A percentile compares a stretch with the other conserved stretches of the same genome.
These are phyloP conservation scores for Solanum dulcamara DNA, from an alignment of 257 asterid species.

Conservation along the genomic window DNA sequence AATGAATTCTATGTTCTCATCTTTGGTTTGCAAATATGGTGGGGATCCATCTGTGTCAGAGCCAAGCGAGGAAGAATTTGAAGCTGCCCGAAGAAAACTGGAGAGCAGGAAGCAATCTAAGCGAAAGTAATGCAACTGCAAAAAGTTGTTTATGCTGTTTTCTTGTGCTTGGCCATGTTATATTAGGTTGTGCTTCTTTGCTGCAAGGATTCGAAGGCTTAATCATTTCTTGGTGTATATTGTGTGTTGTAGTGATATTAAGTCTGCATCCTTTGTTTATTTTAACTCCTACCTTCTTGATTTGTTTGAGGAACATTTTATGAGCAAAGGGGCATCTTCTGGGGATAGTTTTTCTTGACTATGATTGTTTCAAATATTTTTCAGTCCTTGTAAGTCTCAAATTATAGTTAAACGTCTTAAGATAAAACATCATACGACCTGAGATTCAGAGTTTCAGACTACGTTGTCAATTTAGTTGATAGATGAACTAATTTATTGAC, in stretches of 20 bases:
- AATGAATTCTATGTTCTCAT: slow-evolving; percentile 70
- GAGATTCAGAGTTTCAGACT: background rate
- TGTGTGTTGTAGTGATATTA: background rate
- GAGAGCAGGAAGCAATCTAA: slow-evolving; percentile 52
- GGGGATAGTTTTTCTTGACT: background rate
- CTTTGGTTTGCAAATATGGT: slow-evolving; percentile 67
- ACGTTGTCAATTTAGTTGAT: background rate
- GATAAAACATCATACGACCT: background rate
- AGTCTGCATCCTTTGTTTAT: background rate
- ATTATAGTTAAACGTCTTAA: no score
- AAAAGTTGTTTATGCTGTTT: background rate
- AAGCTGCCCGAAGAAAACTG: slow-evolving; percentile 63
- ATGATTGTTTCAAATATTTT: no score
- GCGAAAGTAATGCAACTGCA: slow-evolving; percentile 19
- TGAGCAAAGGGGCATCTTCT: background rate
- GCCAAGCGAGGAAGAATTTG: slow-evolving; percentile 92
- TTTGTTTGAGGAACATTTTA: background rate
- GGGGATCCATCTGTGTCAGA: slow-evolving; percentile 39
- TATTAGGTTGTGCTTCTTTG: background rate
- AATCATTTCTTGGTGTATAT: background rate
- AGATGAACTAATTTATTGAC: background rate
- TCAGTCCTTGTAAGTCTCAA: background rate
- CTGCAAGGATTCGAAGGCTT: background rate
- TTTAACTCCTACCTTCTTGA: background rate
- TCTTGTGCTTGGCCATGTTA: background rate